Evolutionary conservation across 2,329 filamentous ascomycete species (phyloP), one percentile per base, ranked within the genome.

Genomic region (Hypoxylon sp.): DNA sequence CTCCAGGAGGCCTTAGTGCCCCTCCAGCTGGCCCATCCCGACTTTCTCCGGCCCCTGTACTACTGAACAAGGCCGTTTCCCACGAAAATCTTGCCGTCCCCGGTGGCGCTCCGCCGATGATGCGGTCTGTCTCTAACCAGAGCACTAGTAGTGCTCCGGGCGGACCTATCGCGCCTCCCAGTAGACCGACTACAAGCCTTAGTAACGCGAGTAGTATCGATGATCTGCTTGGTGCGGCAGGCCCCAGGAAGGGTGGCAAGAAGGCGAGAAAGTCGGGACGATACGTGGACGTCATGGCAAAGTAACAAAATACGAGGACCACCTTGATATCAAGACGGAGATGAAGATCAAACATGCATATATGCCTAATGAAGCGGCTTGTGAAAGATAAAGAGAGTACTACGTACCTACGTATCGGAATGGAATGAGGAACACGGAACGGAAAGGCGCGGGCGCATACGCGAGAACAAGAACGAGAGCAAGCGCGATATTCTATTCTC

Each of bases 261-360:
- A 93, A 91, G 78, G 83, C 87, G 73, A 93, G 93, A 82, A 97
- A 93, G 83, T 89, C 90, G 20, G 91, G 93, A 28, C 84, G 94
- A 26, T 99, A 99, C 82, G 90, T 99, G 28, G 96, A 99, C 84
- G 93, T 99, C 64, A 97, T 98, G 93, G 91, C 91, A 8, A 90
- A 92, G 74, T 85, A 79, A 53, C 18, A 2, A 20, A 22, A 22
- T 8, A 3, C 28, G 24, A 46, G 14, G 28, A 18, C 26, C 12
- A 54, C 18, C 18, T 14, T 11, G 26, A 20, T 8, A 45, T 9
- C 3, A 14, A 45, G 22, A 55, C 26, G 38, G 33, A 33, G 26
- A 55, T 14, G 28, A 46, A 46, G 32, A 55, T 26, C 40, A 50
- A 51, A 51, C 12, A 57, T 48, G 33, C 28, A 46, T 32, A 49